phyloP scores from a whole-genome alignment of 495 filamentous ascomycete species.

The Pseudevernia furfuracea region DNA sequence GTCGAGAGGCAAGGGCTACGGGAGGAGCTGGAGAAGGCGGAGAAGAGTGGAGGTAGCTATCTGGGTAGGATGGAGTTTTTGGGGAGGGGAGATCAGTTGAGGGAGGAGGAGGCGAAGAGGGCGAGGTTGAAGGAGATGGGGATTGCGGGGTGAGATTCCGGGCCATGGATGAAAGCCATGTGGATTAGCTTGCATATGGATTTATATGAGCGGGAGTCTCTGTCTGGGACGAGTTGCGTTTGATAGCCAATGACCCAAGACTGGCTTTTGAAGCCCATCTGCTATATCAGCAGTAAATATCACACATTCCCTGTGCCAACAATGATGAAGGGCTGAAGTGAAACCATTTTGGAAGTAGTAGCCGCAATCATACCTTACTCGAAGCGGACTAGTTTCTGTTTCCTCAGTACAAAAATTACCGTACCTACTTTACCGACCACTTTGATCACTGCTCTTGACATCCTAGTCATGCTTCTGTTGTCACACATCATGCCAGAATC shows the following conservation, averaged over 20 bases:
- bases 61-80: conserved; percentile 82
- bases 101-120: conserved; percentile 66
- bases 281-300: neutral
- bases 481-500: too few species aligned
- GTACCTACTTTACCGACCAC: too few species aligned
- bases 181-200: neutral
- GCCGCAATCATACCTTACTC: too few species aligned
- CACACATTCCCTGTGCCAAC: neutral
- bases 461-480: too few species aligned
- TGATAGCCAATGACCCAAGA: neutral
- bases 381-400: too few species aligned
- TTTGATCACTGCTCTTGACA: too few species aligned
- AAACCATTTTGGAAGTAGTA: too few species aligned
- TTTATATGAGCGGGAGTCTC: neutral
- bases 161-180: neutral
- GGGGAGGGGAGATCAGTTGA: conserved; percentile 65
- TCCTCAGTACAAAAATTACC: too few species aligned
- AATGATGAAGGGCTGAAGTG: neutral
- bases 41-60: conserved; percentile 77
- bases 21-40: conserved; percentile 79
- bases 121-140: conserved; percentile 51
- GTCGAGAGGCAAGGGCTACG: conserved; percentile 88
- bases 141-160: conserved; percentile 7
- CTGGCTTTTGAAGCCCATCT: neutral
- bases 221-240: neutral